Evolutionary conservation across 108 stramenopile species (phyloP).

Genomic region (Skeletonema tropicum): DNA sequence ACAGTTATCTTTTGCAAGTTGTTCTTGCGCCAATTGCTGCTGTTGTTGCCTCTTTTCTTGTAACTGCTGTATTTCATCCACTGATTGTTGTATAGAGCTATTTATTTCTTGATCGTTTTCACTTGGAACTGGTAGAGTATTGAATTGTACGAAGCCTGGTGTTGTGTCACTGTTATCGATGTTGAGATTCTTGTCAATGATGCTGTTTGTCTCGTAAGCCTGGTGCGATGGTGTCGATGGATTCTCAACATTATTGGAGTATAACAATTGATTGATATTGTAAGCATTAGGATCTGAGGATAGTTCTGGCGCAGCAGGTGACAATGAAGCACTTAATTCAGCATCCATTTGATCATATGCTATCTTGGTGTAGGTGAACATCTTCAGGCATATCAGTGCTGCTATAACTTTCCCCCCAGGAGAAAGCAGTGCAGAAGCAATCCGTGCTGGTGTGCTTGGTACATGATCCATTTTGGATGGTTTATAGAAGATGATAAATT

Average conservation of each 20-base stretch:
- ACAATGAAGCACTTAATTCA: background rate
- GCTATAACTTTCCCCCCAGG: background rate
- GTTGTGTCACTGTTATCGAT: background rate
- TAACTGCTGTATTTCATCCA: constrained; percentile 5
- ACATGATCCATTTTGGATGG: background rate
- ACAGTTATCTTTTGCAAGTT: constrained; percentile 11
- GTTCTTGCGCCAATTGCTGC: background rate
- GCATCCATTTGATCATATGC: constrained; percentile 4
- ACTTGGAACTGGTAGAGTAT: background rate
- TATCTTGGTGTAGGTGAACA: constrained; percentile 15
- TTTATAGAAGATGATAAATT: no score
- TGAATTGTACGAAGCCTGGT: background rate
- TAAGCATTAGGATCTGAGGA: background rate
- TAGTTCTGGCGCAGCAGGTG: background rate
- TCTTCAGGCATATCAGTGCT: constrained; percentile 9
- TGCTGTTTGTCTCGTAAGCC: background rate
- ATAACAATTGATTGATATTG: background rate
- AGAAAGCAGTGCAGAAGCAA: background rate
- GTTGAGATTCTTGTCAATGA: background rate
- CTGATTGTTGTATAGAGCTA: background rate
- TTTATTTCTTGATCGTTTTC: background rate
- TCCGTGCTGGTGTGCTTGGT: background rate
- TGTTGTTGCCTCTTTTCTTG: background rate
- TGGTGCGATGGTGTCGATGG: background rate
- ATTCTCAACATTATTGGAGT: background rate